Conservation (phyloP, 2,329 filamentous ascomycete species). For the Emergomyces africanus region DNA sequence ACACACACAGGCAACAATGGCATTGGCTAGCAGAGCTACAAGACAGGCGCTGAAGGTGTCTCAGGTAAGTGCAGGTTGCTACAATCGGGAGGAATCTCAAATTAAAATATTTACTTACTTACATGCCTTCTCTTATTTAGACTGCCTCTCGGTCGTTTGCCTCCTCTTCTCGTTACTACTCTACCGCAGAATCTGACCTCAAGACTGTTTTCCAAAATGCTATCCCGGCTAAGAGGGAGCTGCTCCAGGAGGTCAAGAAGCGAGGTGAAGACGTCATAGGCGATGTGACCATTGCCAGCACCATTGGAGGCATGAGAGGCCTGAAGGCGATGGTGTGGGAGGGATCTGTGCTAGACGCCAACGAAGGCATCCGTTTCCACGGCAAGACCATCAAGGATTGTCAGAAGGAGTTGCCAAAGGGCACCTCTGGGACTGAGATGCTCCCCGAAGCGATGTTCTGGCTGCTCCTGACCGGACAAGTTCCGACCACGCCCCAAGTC, state of each 20-base stretch:
- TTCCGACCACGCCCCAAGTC: constrained; percentile 71
- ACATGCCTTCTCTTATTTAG: not conserved
- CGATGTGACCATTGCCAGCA: constrained; percentile 87
- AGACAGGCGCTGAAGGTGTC: constrained; percentile 26
- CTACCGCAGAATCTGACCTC: constrained; percentile 70
- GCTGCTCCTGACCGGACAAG: constrained; percentile 86
- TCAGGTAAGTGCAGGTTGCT: constrained; percentile 17
- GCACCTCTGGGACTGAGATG: constrained; percentile 77
- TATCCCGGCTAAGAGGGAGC: constrained; percentile 86
- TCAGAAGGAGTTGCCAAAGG: constrained; percentile 86
- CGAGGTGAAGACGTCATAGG: constrained; percentile 72
- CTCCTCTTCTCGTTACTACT: constrained; percentile 25
- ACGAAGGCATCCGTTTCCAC: constrained; percentile 97
- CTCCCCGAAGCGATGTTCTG: constrained; percentile 99
- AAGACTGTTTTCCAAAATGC: constrained; percentile 72
- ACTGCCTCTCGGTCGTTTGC: constrained; percentile 11
- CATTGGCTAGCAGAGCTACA: constrained; percentile 25
- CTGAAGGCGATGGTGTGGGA: constrained; percentile 99
- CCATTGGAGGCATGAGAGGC: constrained; percentile 91
- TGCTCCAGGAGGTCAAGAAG: constrained; percentile 86
- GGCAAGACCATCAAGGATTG: constrained; percentile 97
- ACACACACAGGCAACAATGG: constrained; percentile 15
- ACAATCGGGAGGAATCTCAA: not conserved
- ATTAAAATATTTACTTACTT: constrained; percentile 3
- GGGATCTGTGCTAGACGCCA: constrained; percentile 87